Conservation (phyloP, 2,329 filamentous ascomycete species). For the Didymella sp. region DNA sequence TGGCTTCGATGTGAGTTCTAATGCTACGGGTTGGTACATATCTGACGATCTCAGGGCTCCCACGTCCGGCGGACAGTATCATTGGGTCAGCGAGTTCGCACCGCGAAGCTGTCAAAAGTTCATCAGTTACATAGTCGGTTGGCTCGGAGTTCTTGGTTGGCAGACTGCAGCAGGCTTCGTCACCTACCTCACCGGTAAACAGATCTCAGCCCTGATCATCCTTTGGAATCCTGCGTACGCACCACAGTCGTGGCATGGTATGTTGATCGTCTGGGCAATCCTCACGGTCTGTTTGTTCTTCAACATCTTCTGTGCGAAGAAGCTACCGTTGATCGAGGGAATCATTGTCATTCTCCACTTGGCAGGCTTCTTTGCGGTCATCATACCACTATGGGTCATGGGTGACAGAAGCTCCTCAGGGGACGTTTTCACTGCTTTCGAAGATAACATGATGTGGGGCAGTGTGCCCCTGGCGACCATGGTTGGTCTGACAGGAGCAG, state of each 20-base stretch:
- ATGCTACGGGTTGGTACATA: too few species aligned
- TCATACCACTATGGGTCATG: constrained; percentile 42
- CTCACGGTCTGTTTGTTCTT: constrained; percentile 48
- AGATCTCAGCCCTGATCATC: constrained; percentile 47
- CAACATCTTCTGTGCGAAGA: constrained; percentile 49
- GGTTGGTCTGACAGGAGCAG: constrained; percentile 42
- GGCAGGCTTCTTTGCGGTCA: constrained; percentile 50
- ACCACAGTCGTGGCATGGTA: constrained; percentile 55
- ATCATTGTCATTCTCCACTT: constrained; percentile 43
- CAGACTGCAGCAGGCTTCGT: constrained; percentile 39
- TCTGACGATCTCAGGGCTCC: constrained; percentile 20
- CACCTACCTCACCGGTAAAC: constrained; percentile 28
- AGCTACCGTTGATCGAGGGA: constrained; percentile 42
- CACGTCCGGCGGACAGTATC: constrained; percentile 29
- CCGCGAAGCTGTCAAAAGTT: constrained; percentile 33
- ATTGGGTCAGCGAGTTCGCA: constrained; percentile 39
- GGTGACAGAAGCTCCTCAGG: constrained; percentile 26
- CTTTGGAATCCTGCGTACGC: constrained; percentile 52
- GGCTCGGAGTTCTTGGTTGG: constrained; percentile 50
- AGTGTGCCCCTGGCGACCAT: constrained; percentile 42
- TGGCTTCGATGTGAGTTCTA: constrained; percentile 42
- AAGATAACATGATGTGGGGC: constrained; percentile 46
- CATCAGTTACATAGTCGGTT: constrained; percentile 41
- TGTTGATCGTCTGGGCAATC: constrained; percentile 49
- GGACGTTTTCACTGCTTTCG: constrained; percentile 36